Conservation (phyloP, 768 basidiomycete species). For the Candolleomyces eurysporus region DNA sequence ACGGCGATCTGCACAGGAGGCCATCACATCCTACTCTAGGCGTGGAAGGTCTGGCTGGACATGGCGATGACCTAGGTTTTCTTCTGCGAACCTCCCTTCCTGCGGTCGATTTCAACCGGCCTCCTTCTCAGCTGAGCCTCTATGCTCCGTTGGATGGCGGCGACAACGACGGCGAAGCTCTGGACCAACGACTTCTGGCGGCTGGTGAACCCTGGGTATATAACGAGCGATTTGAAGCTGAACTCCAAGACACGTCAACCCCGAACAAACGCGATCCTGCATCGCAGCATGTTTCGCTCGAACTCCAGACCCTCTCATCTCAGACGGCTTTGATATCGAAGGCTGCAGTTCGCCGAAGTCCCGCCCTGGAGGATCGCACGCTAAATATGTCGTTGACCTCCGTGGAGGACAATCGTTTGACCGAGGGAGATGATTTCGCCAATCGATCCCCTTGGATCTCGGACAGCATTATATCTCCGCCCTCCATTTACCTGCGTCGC, state of each 20-base stretch:
- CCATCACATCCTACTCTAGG: constrained; percentile 7
- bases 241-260: neutral
- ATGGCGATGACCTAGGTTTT: constrained; percentile 9
- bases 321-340: neutral
- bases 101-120: constrained; percentile 38
- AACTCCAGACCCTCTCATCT: too few relatives aligned
- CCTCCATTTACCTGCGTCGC: constrained; percentile 25
- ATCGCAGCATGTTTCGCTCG: neutral
- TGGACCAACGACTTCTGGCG: neutral
- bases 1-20: neutral
- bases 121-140: constrained; percentile 36
- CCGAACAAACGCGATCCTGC: neutral
- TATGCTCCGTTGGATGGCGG: constrained; percentile 19
- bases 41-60: neutral
- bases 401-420: neutral
- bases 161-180: constrained; percentile 13
- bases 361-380: neutral
- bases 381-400: constrained; percentile 8
- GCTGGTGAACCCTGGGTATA: neutral
- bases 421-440: neutral
- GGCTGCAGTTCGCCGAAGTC: neutral
- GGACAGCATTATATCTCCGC: constrained; percentile 44
- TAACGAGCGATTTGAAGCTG: neutral
- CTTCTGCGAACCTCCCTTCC: constrained; percentile 24
- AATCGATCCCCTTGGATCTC: constrained; percentile 32